Evolutionary conservation across 352 stramenopile genomes (phyloP).

Genomic region (Phytopythium litorale): DNA sequence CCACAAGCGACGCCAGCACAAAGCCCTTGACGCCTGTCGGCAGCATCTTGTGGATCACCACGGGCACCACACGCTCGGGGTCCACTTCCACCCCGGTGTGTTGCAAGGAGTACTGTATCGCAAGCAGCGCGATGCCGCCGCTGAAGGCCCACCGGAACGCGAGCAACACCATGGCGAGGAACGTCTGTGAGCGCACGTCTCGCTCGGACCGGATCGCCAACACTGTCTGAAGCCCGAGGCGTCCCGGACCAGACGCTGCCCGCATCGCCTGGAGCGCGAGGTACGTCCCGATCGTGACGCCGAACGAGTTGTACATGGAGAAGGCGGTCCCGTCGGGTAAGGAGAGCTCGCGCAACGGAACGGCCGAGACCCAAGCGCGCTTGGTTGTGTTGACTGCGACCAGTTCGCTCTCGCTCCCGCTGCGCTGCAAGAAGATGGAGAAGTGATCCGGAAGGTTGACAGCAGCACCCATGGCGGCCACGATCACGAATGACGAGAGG

Average conservation of each 20-base stretch:
- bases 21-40: slow-evolving; percentile 61
- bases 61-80: slow-evolving; percentile 62
- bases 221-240: slow-evolving; percentile 64
- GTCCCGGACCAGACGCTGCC: slow-evolving; percentile 58
- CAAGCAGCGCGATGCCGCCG: slow-evolving; percentile 58
- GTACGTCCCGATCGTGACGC: slow-evolving; percentile 48
- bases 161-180: slow-evolving; percentile 73
- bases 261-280: slow-evolving; percentile 63
- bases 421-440: slow-evolving; percentile 39
- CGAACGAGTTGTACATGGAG: slow-evolving; percentile 77
- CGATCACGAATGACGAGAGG: slow-evolving; percentile 67
- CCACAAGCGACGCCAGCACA: slow-evolving; percentile 62
- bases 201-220: slow-evolving; percentile 74
- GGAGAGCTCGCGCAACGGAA: slow-evolving; percentile 28
- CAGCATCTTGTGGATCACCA: slow-evolving; percentile 74
- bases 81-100: slow-evolving; percentile 44
- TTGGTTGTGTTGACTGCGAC: slow-evolving; percentile 46
- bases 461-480: slow-evolving; percentile 50
- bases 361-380: slow-evolving; percentile 42
- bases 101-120: slow-evolving; percentile 59
- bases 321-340: slow-evolving; percentile 47
- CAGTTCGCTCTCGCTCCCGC: slow-evolving; percentile 7
- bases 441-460: slow-evolving; percentile 49
- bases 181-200: slow-evolving; percentile 73
- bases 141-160: slow-evolving; percentile 74